Conservation (phyloP, 2,329 filamentous ascomycete species). For the Colletotrichum australisinense region DNA sequence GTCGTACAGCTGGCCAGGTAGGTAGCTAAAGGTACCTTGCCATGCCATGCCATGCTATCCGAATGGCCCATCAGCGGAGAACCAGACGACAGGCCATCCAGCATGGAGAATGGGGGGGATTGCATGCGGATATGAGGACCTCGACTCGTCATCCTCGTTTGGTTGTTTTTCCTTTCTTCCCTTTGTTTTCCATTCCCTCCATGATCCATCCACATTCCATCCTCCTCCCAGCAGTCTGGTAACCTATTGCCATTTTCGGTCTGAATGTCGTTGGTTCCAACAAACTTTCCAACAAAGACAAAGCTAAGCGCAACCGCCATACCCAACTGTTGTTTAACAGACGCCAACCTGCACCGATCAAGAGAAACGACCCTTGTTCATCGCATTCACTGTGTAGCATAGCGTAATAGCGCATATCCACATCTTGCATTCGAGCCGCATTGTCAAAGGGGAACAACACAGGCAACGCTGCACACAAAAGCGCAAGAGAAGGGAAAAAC, state of each 20-base stretch:
- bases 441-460: neutral
- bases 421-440: conserved; percentile 1
- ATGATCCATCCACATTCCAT: neutral
- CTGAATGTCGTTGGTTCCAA: conserved; percentile 1
- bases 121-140: conserved; percentile 22
- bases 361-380: conserved; percentile 13
- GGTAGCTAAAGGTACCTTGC: neutral
- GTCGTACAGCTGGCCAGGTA: too few species aligned
- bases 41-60: neutral
- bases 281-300: conserved; percentile 6
- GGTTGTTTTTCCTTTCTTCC: conserved; percentile 3
- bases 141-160: conserved; percentile 13
- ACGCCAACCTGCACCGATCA: neutral
- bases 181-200: conserved; percentile 18
- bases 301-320: neutral
- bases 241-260: conserved; percentile 12
- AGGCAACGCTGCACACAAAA: neutral
- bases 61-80: conserved; percentile 5
- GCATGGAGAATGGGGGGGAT: neutral
- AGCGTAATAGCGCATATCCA: neutral
- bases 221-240: conserved; percentile 28
- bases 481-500: neutral
- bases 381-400: neutral
- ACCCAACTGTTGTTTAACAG: neutral
- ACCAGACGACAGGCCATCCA: neutral